Evolutionary conservation across 192 early-diverging fungal species (phyloP), one percentile per base, ranked within the genome.

Genomic region (Allomyces macrogynus): DNA sequence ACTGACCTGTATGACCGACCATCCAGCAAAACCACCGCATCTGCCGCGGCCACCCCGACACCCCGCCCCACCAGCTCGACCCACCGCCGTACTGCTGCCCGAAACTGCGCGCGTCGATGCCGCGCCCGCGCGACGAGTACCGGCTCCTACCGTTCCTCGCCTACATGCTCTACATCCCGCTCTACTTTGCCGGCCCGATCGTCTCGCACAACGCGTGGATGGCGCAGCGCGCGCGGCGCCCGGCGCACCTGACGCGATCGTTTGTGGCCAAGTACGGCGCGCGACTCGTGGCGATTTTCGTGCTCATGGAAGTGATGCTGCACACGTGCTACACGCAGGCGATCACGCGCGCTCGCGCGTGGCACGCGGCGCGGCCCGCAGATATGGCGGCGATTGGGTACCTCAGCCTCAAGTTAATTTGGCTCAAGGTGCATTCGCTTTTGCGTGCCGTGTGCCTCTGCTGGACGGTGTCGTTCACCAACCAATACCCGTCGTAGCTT

Each of bases 171-270:
- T 98, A 98, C 65, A 82, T 86, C 20, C 95, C 95, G 4, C 77
- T 98, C 60, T 98, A 90, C 73, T 73, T 96, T 40, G 89, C 91
- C 24, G 95, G 95, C 10, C 95, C 95, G 20, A 94, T 98, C 57
- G 87, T 95, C 67, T 86, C 93, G 0, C 96, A 86, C 76, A 98
- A 96, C 76, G 84, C 89, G 69, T 95, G 90, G 74, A 76, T 89
- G 2, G 80, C 82, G 62, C 93, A 96, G 76, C 76, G 82, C 64
- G 76, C 82, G 60, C 80, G 75, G 26, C 84, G 84, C 10, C 71
- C 78, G 25, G 64, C 68, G 22, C 66, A 73, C 10, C 71, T 80
- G 16, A 67, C 72, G 18, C 26, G 23, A 22, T 70, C 71, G 0
- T 60, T 71, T 8, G 0, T 68, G 1, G 66, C 32, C 9, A 32